Evolutionary conservation across 2,329 filamentous ascomycete genomes (phyloP).

Genomic region (Fusarium tjaetaba): DNA sequence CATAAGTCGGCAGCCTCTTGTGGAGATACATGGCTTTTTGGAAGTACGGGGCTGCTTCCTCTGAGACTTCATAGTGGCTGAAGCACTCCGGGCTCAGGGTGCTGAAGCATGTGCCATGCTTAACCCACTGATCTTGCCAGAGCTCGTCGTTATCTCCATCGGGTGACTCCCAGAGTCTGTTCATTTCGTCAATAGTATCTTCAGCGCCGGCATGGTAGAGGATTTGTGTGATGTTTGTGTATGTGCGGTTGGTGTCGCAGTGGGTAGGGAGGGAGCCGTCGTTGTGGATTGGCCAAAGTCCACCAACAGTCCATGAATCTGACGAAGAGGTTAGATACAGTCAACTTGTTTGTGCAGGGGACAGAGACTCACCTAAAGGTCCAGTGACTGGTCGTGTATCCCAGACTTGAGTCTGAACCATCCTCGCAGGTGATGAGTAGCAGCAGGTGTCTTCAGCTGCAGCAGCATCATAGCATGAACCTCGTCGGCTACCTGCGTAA

Average conservation of each 20-base stretch:
- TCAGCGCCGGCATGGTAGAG: conserved; percentile 13
- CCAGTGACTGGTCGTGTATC: conserved; percentile 13
- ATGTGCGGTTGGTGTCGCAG: conserved; percentile 24
- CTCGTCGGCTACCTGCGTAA: not conserved
- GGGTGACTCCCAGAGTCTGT: not conserved
- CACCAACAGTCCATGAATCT: conserved; percentile 21
- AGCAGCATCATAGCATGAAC: not conserved
- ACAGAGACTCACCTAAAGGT: not conserved
- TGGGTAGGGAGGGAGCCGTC: conserved; percentile 8
- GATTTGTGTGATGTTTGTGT: conserved; percentile 25
- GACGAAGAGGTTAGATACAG: not conserved
- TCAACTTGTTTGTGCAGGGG: rapidly evolving
- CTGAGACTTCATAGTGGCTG: not conserved
- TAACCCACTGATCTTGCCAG: conserved; percentile 14
- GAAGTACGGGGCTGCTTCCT: conserved; percentile 20
- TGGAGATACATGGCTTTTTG: conserved; percentile 12
- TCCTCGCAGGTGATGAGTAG: conserved; percentile 10
- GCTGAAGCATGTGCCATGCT: conserved; percentile 19
- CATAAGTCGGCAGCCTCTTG: conserved; percentile 9
- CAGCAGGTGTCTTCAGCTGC: conserved; percentile 1
- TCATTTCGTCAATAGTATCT: conserved; percentile 4
- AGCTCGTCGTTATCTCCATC: not conserved
- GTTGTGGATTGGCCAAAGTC: conserved; percentile 7
- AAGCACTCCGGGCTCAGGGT: conserved; percentile 15
- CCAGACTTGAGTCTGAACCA: conserved; percentile 21